A percentile compares a stretch with the other conserved stretches of the same genome.
Conservation (phyloP, 768 basidiomycete genomes). For the Hysterangium stoloniferum region DNA sequence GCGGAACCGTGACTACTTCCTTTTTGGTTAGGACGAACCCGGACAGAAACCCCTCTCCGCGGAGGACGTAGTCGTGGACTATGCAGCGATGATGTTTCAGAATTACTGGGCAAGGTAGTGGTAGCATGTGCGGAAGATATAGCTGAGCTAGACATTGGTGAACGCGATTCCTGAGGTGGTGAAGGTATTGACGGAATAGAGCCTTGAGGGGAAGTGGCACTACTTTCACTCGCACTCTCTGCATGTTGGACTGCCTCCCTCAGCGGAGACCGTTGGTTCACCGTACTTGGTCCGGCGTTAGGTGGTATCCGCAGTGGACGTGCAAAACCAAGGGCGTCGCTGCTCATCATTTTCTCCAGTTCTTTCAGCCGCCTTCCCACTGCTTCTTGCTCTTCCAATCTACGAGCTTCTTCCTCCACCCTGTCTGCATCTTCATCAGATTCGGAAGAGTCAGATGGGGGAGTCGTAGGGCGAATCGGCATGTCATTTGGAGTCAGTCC, state of each 20-base stretch:
- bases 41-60: conserved; percentile 37
- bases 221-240: conserved; percentile 58
- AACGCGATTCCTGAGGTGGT: conserved; percentile 49
- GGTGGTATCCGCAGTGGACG: conserved; percentile 19
- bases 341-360: conserved; percentile 65
- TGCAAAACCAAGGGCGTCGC: conserved; percentile 60
- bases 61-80: conserved; percentile 43
- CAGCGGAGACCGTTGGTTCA: conserved; percentile 1
- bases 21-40: conserved; percentile 39
- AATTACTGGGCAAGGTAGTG: conserved; percentile 54
- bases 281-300: neutral
- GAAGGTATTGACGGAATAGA: conserved; percentile 82
- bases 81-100: conserved; percentile 47
- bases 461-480: conserved; percentile 15
- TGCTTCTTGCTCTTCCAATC: conserved; percentile 58
- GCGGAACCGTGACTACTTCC: conserved; percentile 63
- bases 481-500: conserved; percentile 37
- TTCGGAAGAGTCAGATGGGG: conserved; percentile 21
- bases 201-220: conserved; percentile 63
- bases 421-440: conserved; percentile 46
- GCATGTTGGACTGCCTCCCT: conserved; percentile 28
- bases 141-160: conserved; percentile 36
- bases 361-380: conserved; percentile 61
- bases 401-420: conserved; percentile 64
- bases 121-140: conserved; percentile 37